Evolutionary conservation across 345 rosid genomes (phyloP), one percentile per base, ranked within the genome.

Genomic region (Rhizophora mangle): DNA sequence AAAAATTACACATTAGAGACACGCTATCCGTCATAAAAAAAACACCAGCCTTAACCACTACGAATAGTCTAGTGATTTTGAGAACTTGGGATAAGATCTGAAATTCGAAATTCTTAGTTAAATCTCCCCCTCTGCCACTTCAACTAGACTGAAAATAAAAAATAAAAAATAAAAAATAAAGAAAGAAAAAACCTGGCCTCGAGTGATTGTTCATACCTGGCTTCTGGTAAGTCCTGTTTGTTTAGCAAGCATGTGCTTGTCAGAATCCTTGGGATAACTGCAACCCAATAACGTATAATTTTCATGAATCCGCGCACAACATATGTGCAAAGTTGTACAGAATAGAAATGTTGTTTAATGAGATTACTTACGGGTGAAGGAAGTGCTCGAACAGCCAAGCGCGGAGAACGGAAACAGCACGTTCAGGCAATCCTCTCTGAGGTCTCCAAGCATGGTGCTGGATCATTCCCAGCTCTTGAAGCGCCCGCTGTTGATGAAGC

Each of bases 321-420:
- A 43, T 43, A 43, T 43, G 19, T 13, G 13, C 49, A 13, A 2
- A 15, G 15, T 13, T 43, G 49, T 13, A 24, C 10, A 15, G 10
- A 10, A 27, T 9, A 9, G 60, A 13, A 24, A 56, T 56, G 16
- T 10, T 21, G 29, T 21, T 7, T 22, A 8, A 27, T 24, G 1
- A 8, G 16, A 30, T 11, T 56, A 63, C 87, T 65, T 82, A 91
- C 97, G 97, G 97, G 80, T 89, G 95, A 64, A 89, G 97, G 72
- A 91, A 91, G 75, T 91, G 92, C 67, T 91, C 88, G 34, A 91
- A 91, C 66, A 91, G 95, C 97, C 97, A 91, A 76, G 91, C 80
- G 0, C 97, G 92, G 11, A 91, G 95, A 59, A 84, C 71, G 0
- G 88, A 82, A 55, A 91, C 95, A 51, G 94, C 87, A 49, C 89